These are phyloP conservation scores for Dothistroma pini DNA, from an alignment of 2,329 filamentous ascomycete genomes.

Conservation along the genomic window DNA sequence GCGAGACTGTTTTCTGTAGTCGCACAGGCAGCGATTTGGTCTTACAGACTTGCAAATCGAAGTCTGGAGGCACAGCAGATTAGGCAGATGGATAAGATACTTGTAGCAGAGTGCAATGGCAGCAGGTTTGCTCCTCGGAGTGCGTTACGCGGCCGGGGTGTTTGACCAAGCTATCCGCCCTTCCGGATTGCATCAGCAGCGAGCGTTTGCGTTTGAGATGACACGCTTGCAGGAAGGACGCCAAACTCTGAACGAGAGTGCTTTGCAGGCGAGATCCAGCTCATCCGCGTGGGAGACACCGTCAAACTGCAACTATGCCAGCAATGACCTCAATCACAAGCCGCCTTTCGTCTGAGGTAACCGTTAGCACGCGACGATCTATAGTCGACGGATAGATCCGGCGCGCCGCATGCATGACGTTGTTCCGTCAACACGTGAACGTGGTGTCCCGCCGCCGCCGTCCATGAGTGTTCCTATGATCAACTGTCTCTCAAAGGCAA, in stretches of 20 bases:
- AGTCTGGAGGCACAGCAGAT: background rate
- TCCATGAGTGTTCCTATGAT: background rate
- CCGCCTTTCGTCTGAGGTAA: background rate
- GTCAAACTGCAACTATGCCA: background rate
- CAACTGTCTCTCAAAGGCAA: background rate
- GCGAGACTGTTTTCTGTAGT: conserved; percentile 12
- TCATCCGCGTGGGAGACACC: background rate
- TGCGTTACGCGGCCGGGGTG: background rate
- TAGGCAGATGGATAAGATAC: background rate
- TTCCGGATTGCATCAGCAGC: background rate
- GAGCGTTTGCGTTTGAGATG: background rate
- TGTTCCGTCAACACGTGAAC: background rate
- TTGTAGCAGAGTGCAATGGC: background rate
- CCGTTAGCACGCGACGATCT: background rate
- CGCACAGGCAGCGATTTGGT: background rate
- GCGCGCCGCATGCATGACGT: background rate
- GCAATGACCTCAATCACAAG: background rate
- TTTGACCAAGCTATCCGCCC: background rate
- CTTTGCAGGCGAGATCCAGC: background rate
- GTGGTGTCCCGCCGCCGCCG: background rate
- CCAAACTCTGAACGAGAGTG: background rate
- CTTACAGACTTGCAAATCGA: background rate
- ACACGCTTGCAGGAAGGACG: background rate
- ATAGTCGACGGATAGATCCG: background rate
- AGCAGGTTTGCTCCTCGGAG: background rate